Conservation (phyloP, 2,329 filamentous ascomycete genomes). For the Microdochium trichocladiopsis region DNA sequence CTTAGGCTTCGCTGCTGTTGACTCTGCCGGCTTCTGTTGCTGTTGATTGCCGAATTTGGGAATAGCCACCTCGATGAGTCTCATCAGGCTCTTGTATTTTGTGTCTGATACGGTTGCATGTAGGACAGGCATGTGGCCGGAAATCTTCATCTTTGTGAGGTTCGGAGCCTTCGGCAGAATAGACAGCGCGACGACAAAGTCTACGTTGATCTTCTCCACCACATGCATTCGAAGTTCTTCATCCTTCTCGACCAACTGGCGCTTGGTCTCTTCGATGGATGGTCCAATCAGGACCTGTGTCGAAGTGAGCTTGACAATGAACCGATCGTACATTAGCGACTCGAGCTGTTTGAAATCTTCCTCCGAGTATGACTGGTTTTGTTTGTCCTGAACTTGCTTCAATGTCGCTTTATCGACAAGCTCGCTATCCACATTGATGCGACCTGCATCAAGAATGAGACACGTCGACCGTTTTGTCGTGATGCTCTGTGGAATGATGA, state of each 20-base stretch:
- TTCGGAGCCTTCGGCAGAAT: slow-evolving; percentile 96
- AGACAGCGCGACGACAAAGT: slow-evolving; percentile 92
- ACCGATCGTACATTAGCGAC: slow-evolving; percentile 95
- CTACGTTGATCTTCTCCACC: slow-evolving; percentile 94
- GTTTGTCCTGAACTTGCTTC: slow-evolving; percentile 84
- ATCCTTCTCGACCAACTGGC: slow-evolving; percentile 64
- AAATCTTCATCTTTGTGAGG: slow-evolving; percentile 84
- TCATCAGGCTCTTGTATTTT: slow-evolving; percentile 98
- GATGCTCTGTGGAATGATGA: slow-evolving; percentile 93
- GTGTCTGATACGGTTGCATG: slow-evolving; percentile 88
- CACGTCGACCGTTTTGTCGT: slow-evolving; percentile 75
- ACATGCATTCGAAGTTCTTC: slow-evolving; percentile 73
- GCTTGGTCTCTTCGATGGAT: slow-evolving; percentile 83
- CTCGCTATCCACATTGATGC: slow-evolving; percentile 89
- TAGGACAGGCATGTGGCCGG: slow-evolving; percentile 83
- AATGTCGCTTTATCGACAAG: slow-evolving; percentile 88
- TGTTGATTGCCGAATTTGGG: slow-evolving; percentile 63
- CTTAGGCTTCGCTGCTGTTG: slow-evolving; percentile 18
- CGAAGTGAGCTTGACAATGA: slow-evolving; percentile 84
- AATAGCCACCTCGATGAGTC: slow-evolving; percentile 87
- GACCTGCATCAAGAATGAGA: slow-evolving; percentile 91
- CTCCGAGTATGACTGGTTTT: slow-evolving; percentile 78
- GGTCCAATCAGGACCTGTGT: slow-evolving; percentile 94
- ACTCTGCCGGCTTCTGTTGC: slow-evolving; percentile 15
- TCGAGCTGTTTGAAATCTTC: slow-evolving; percentile 85